These are phyloP conservation scores for Cyclotella baltica DNA, from an alignment of 108 stramenopile species.

Conservation along the genomic window DNA sequence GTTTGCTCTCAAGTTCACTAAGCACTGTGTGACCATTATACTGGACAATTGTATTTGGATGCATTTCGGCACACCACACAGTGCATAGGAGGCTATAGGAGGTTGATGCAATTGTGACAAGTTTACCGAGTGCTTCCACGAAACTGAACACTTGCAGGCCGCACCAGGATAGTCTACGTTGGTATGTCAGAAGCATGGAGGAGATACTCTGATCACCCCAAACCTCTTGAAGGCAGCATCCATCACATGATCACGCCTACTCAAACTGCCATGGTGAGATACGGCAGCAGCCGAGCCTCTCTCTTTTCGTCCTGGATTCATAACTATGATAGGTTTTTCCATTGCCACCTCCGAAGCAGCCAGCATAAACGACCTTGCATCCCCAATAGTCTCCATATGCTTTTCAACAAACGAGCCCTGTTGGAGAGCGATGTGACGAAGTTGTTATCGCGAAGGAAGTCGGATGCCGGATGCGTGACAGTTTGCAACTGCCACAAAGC, in stretches of 20 bases:
- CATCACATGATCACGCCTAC: conserved; percentile 43
- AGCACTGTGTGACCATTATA: conserved; percentile 26
- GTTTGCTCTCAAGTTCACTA: conserved; percentile 44
- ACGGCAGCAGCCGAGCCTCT: conserved; percentile 39
- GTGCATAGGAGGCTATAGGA: too few species aligned
- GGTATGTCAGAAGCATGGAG: conserved; percentile 40
- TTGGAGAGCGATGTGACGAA: too few species aligned
- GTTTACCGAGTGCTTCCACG: conserved; percentile 29
- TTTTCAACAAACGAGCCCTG: too few species aligned
- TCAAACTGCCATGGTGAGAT: conserved; percentile 42
- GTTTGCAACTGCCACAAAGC: too few species aligned
- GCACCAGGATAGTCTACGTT: conserved; percentile 45
- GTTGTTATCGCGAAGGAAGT: too few species aligned
- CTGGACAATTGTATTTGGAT: conserved; percentile 39
- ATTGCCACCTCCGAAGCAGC: conserved; percentile 46
- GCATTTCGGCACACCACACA: conserved; percentile 51
- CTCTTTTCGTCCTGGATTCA: conserved; percentile 42
- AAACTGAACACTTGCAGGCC: conserved; percentile 45
- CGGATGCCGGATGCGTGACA: too few species aligned
- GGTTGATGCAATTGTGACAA: conserved; percentile 39
- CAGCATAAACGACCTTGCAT: conserved; percentile 50
- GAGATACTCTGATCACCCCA: conserved; percentile 47
- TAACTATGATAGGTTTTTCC: conserved; percentile 50
- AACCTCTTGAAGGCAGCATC: conserved; percentile 49
- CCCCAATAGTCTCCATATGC: conserved; percentile 50